phyloP scores from a whole-genome alignment of 139 green algal genomes.

The Dunaliella primolecta region DNA sequence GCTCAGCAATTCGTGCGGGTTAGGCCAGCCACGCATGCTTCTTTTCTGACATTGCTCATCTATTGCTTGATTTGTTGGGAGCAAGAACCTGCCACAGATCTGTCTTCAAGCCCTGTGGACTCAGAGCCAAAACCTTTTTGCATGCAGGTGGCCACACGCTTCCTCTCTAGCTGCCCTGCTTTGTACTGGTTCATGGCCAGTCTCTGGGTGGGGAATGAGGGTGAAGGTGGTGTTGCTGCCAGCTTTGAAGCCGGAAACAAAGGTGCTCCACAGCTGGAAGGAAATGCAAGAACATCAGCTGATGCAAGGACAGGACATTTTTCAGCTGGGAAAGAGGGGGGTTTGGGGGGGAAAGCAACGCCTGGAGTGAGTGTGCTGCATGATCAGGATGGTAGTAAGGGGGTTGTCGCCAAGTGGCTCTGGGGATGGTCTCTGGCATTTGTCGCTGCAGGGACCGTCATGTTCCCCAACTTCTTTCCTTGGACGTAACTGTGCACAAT shows the following conservation, averaged over 20 bases:
- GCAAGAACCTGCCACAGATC: no score
- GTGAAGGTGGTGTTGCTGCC: neutral
- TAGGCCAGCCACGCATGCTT: no score
- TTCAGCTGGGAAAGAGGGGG: neutral
- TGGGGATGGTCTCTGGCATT: slow-evolving; percentile 67
- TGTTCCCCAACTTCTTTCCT: slow-evolving; percentile 79
- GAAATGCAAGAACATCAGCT: neutral
- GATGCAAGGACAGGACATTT: neutral
- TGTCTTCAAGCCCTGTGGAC: no score
- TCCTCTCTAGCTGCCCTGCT: slow-evolving; percentile 72
- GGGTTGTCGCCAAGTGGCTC: slow-evolving; percentile 14
- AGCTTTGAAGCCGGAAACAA: neutral
- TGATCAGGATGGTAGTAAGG: neutral
- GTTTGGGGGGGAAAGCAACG: no score
- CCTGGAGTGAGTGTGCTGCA: no score
- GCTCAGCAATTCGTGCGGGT: no score
- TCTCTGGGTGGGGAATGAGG: slow-evolving; percentile 18
- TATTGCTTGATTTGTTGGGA: no score
- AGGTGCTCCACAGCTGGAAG: no score
- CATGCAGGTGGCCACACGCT: slow-evolving; percentile 61
- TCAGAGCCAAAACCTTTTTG: no score
- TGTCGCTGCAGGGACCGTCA: slow-evolving; percentile 48
- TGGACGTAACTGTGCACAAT: slow-evolving; percentile 56
- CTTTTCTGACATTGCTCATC: no score
- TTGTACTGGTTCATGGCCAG: slow-evolving; percentile 76